Conservation (phyloP, 768 basidiomycete species). For the Kwoniella heveanensis region DNA sequence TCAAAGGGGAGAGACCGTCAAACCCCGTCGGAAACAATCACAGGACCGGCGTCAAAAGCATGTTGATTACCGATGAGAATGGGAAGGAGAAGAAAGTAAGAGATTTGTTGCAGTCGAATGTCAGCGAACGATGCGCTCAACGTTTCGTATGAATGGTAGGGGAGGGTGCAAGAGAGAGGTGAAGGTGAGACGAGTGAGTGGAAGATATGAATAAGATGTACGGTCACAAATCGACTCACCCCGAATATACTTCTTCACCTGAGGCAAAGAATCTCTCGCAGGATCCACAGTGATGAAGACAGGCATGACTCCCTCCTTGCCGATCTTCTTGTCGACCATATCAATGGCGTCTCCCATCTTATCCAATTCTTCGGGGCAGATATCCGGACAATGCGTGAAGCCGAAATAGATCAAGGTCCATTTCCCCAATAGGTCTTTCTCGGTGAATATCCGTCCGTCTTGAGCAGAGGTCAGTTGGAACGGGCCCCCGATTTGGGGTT, state of each 20-base stretch:
- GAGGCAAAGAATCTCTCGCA: constrained; percentile 71
- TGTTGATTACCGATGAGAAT: too few relatives aligned
- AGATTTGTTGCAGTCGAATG: too few relatives aligned
- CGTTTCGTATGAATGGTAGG: too few relatives aligned
- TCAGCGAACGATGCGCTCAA: too few relatives aligned
- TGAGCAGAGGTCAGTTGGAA: constrained; percentile 71
- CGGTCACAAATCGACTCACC: constrained; percentile 57
- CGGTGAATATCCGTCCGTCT: constrained; percentile 65
- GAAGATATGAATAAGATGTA: too few relatives aligned
- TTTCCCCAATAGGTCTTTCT: constrained; percentile 79
- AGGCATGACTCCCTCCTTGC: constrained; percentile 57
- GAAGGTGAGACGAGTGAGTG: too few relatives aligned
- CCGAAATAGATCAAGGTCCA: constrained; percentile 88
- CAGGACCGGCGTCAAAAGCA: too few relatives aligned
- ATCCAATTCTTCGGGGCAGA: constrained; percentile 96
- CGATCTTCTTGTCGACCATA: constrained; percentile 29
- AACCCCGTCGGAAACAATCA: too few relatives aligned
- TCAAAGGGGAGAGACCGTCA: too few relatives aligned
- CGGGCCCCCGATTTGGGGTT: constrained; percentile 87
- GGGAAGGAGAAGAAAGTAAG: too few relatives aligned
- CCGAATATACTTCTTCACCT: constrained; percentile 59
- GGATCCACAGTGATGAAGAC: constrained; percentile 97
- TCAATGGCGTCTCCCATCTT: constrained; percentile 82
- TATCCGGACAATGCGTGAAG: constrained; percentile 99
- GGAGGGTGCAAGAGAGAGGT: too few relatives aligned